A percentile compares a stretch with the other conserved stretches of the same genome.
phyloP scores from a whole-genome alignment of 768 basidiomycete species.

The Phylloporus arenicola region DNA sequence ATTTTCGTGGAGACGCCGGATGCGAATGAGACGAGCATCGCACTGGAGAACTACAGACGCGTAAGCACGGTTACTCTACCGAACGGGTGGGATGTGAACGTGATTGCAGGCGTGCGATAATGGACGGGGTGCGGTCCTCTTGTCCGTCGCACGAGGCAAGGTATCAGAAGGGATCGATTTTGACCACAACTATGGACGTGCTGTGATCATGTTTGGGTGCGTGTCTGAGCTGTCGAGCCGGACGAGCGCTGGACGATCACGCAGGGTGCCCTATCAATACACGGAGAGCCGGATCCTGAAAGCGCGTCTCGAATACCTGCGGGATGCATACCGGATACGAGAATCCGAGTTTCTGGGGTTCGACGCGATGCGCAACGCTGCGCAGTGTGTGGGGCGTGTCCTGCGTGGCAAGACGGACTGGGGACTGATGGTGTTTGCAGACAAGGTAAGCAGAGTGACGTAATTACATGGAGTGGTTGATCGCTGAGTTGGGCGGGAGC shows the following conservation, averaged over 20 bases:
- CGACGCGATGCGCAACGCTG: slow-evolving; percentile 98
- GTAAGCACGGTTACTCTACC: slow-evolving; percentile 37
- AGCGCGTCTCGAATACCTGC: slow-evolving; percentile 92
- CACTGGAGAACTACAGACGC: slow-evolving; percentile 93
- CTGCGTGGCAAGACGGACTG: slow-evolving; percentile 98
- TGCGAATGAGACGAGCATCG: slow-evolving; percentile 97
- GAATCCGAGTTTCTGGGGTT: slow-evolving; percentile 99
- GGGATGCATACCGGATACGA: slow-evolving; percentile 97
- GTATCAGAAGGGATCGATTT: slow-evolving; percentile 99
- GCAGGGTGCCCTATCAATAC: slow-evolving; percentile 92
- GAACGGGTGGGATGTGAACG: not conserved
- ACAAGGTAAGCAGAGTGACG: slow-evolving; percentile 61
- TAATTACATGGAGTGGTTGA: not conserved
- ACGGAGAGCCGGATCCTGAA: slow-evolving; percentile 97
- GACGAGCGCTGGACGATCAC: slow-evolving; percentile 1
- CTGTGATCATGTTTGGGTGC: slow-evolving; percentile 99
- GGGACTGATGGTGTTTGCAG: slow-evolving; percentile 99
- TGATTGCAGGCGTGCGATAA: slow-evolving; percentile 87
- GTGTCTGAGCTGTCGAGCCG: slow-evolving; percentile 8
- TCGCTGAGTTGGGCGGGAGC: slow-evolving; percentile 40
- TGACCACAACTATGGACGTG: slow-evolving; percentile 98
- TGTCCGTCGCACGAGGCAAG: slow-evolving; percentile 97
- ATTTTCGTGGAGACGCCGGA: slow-evolving; percentile 99
- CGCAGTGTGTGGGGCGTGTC: slow-evolving; percentile 97
- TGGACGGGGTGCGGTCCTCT: slow-evolving; percentile 90